Evolutionary conservation across 1,284 basidiomycete species (phyloP).

Genomic region (Phenoliferia sp.): DNA sequence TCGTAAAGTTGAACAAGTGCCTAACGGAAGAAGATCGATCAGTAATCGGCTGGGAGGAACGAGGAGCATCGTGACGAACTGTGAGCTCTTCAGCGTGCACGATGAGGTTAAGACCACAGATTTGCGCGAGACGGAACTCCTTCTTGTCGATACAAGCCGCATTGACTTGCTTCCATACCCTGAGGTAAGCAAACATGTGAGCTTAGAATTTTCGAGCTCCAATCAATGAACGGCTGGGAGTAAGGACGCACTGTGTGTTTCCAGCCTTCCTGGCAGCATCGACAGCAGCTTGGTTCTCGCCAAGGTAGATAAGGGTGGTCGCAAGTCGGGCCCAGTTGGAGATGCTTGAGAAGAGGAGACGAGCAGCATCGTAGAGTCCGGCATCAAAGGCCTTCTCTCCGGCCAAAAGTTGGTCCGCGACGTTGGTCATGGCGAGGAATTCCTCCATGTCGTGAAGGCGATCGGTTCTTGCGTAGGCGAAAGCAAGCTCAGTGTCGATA

Average conservation of each 20-base stretch:
- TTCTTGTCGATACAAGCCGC: constrained; percentile 95
- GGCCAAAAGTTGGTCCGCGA: constrained; percentile 65
- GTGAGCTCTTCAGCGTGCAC: constrained; percentile 73
- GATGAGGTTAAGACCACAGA: constrained; percentile 81
- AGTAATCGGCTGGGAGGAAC: neutral
- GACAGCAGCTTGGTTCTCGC: constrained; percentile 96
- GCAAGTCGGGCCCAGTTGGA: constrained; percentile 98
- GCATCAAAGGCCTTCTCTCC: constrained; percentile 99
- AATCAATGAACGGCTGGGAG: neutral
- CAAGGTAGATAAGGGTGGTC: constrained; percentile 96
- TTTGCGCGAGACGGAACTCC: constrained; percentile 96
- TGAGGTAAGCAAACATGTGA: constrained; percentile 41
- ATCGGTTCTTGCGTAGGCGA: constrained; percentile 95
- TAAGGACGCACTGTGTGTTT: constrained; percentile 76
- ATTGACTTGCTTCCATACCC: constrained; percentile 99
- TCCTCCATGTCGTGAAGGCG: constrained; percentile 99
- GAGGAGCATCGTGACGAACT: constrained; percentile 1
- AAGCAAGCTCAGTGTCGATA: constrained; percentile 95
- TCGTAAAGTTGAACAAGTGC: constrained; percentile 83
- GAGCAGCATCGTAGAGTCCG: constrained; percentile 94
- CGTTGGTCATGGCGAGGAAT: constrained; percentile 98
- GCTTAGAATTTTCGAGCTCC: constrained; percentile 7
- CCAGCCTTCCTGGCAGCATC: constrained; percentile 98
- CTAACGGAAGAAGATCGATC: constrained; percentile 31
- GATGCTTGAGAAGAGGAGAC: constrained; percentile 91